Base-by-base conservation (phyloP, 2,329 filamentous ascomycete species). In the Sclerotiophoma versabilis region DNA sequence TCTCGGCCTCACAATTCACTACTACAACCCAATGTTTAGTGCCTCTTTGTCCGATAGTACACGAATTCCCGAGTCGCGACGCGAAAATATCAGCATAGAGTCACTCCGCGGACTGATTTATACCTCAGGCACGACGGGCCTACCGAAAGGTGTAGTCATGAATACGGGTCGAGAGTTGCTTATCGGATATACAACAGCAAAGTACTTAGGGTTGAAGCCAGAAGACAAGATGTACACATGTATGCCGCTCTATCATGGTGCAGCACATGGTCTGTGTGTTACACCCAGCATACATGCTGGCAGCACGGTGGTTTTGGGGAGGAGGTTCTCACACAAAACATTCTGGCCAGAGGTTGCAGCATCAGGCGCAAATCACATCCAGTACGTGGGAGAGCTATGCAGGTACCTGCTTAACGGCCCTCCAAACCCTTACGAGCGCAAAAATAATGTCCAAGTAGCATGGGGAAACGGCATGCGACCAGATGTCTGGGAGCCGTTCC, bases 381-480 rank as follows among this genome's bases (percentile, higher is more conserved):
- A 75, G 38, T 76, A 76, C 26, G 74, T 76, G 2, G 74, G 74
- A 20, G 74, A 76, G 45, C 49, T 75, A 1, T 75, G 73, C 36
- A 62, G 72, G 15, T 76, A 76, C 48, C 51, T 76, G 7, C 45
- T 75, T 7, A 75, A 74, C 26, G 67, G 65, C 1, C 70, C 73
- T 2, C 49, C 58, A n/a, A 72, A 70, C 37, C 57, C 63, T 10
- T 66, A 63, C 30, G 73, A 75, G 48, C 60, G 63, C 10, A 60
- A 60, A 11, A 70, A 76, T 49, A 71, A 66, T 15, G 72, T 73
- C 2, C 39, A 68, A 17, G 54, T 73, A 52, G 73, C 72, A 4
- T 76, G 70, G 70, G 75, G 75, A 11, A 77, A 77, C 43, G 75
- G 75, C n/a, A 75, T 77, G 71, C 57, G 75, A 11, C 72, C 74